These are phyloP conservation scores for Kwoniella sp. DNA, from an alignment of 768 basidiomycete species.

Conservation along the genomic window DNA sequence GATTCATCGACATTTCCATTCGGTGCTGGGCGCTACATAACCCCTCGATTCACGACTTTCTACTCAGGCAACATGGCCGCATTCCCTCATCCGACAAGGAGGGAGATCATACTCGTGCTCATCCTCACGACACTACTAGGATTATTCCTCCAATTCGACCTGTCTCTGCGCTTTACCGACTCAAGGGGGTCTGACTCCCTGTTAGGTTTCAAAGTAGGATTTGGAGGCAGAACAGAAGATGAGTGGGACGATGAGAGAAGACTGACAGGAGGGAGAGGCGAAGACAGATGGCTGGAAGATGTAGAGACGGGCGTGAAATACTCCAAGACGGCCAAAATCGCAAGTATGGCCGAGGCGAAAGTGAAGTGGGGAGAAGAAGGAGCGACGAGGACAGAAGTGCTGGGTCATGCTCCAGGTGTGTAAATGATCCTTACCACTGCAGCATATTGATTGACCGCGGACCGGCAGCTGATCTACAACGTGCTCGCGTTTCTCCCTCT, in stretches of 20 bases:
- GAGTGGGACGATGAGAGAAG: conserved; percentile 21
- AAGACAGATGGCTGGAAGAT: conserved; percentile 37
- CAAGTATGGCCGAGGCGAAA: conserved; percentile 49
- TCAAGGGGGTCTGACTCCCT: conserved; percentile 33
- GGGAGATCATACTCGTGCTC: conserved; percentile 72
- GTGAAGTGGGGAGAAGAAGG: conserved; percentile 46
- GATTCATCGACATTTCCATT: too few species aligned
- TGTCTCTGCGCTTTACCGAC: conserved; percentile 63
- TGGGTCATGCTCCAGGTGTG: conserved; percentile 76
- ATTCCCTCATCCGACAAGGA: conserved; percentile 62
- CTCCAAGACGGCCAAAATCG: conserved; percentile 30
- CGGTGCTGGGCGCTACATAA: too few species aligned
- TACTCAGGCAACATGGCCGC: neutral
- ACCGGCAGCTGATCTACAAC: neutral
- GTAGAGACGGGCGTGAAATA: conserved; percentile 36
- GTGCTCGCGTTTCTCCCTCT: conserved; percentile 5
- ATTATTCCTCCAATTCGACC: conserved; percentile 73
- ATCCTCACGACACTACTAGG: conserved; percentile 69
- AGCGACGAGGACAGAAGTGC: conserved; percentile 62
- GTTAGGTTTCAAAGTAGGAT: conserved; percentile 36
- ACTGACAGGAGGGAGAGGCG: conserved; percentile 3
- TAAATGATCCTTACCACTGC: conserved; percentile 14
- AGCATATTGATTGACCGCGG: neutral
- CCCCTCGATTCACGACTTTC: too few species aligned
- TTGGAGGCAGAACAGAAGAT: conserved; percentile 20